Evolutionary conservation across 192 early-diverging fungal genomes (phyloP), one percentile per base, ranked within the genome.

Genomic region (Coemansia sp.): DNA sequence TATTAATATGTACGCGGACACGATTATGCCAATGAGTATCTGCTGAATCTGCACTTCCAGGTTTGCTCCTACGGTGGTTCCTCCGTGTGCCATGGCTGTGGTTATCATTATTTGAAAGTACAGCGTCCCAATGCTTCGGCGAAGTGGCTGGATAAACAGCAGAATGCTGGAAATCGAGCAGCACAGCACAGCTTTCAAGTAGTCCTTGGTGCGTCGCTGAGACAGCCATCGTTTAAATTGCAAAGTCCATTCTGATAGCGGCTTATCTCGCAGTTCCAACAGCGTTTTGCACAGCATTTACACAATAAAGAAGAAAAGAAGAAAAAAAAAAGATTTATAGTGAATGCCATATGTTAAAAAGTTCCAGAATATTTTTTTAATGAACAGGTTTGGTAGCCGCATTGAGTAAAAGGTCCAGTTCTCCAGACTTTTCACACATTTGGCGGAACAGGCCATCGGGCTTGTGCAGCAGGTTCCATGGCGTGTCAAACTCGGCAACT

Each of bases 361-460:
- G 46, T 15, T 15, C 38, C 14, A 52, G 16, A 36, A 52, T 21
- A 23, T 15, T 40, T 15, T 18, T 40, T 15, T 40, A 47, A 12
- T 16, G 5, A 21, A 12, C 26, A 14, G 26, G 30, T 30, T 50
- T 11, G 32, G 48, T 32, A 34, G 85, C 82, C 43, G 87, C 79
- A 26, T 68, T 73, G 23, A 82, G 40, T 34, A 94, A 56, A 12
- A 85, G 80, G 0, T 78, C 79, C 61, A 81, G 88, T 52, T 96
- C 94, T 7, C 90, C 89, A 14, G 88, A 86, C 38, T 90, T 88
- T 40, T 87, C 83, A 53, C 90, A 93, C 90, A 98, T 92, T 34
- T 67, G 62, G 18, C 79, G 57, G 64, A 98, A 96, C 6, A 81
- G 11, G 21, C 88, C 82, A 17, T 77, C 71, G 14, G 79, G 66